Base-by-base conservation (phyloP, 2,329 filamentous ascomycete species). In the Colletotrichum liriopes region DNA sequence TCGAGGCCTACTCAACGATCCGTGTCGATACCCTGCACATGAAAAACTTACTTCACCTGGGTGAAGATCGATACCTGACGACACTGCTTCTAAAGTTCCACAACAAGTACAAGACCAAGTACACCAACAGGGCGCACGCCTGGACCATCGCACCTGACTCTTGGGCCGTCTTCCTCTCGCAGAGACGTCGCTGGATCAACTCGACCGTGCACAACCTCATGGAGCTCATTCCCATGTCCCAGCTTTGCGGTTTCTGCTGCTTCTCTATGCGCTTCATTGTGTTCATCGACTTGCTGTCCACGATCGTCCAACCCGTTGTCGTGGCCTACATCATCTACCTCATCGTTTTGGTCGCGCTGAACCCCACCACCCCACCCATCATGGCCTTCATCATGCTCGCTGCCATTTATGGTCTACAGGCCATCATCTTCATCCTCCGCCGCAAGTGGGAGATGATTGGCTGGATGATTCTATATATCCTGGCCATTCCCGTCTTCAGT, bases 361-460 rank as follows among this genome's bases (percentile, higher is more conserved):
- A 92, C 64, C 84, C 90, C 0, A 88, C 85, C 2, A 86, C 92
- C 7, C 87, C 98, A 8, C 96, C 96, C 0, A 83, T 96, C 69
- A 97, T 93, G 0, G 92, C 96, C 0, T 97, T 99, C 81, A 90
- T 99, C 79, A 87, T 99, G 60, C 89, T 99, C 12, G 96, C 90
- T 78, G 96, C 93, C n/a, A 96, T 99, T 77, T 99, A 98, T 81
- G 96, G 96, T 90, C 86, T 99, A 18, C 96, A 99, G 79, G 96
- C 94, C 54, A 92, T 98, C 79, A 98, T 99, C 82, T 99, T 99
- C 86, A 98, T 98, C 78, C 80, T 98, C 68, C 93, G 94, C 71
- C 93, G 96, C 78, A 98, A 98, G 86, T 99, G 96, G 96, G 96
- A 99, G 82, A 98, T 98, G 96, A 93, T 99, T 77, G 96, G 96